These are phyloP conservation scores for Boletus tylopilopsis DNA, from an alignment of 768 basidiomycete species.

Conservation along the genomic window DNA sequence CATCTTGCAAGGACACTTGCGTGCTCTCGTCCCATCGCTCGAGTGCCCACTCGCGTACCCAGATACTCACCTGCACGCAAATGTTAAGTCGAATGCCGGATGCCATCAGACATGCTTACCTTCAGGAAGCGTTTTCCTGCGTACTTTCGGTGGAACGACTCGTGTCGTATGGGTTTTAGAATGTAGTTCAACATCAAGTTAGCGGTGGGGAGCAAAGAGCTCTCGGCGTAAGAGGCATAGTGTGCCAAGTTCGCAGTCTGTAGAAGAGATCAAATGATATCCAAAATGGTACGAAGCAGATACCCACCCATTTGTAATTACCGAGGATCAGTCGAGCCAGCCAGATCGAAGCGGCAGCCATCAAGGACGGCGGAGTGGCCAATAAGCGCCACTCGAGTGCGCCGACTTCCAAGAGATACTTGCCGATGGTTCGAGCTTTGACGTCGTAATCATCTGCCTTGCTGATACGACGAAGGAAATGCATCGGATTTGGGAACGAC, in stretches of 20 bases:
- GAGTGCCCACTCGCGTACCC: conserved; percentile 82
- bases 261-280: conserved; percentile 11
- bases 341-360: conserved; percentile 87
- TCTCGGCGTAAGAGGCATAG: conserved; percentile 83
- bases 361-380: conserved; percentile 64
- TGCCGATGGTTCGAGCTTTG: conserved; percentile 80
- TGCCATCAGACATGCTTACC: conserved; percentile 38
- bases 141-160: conserved; percentile 87
- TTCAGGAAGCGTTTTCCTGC: conserved; percentile 80
- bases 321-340: conserved; percentile 76
- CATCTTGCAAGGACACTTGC: conserved; percentile 54
- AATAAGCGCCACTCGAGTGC: conserved; percentile 80
- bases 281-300: not conserved
- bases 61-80: conserved; percentile 64
- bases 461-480: conserved; percentile 83
- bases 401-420: conserved; percentile 87
- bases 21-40: conserved; percentile 65
- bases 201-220: conserved; percentile 73
- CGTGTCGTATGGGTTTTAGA: conserved; percentile 65
- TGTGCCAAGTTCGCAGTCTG: conserved; percentile 77
- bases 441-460: conserved; percentile 93
- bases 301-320: conserved; percentile 82
- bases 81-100: not conserved
- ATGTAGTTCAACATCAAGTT: conserved; percentile 88
- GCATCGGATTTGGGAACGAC: conserved; percentile 83